Evolutionary conservation across 2,329 filamentous ascomycete genomes (phyloP).

Genomic region (Arthroderma sp.): DNA sequence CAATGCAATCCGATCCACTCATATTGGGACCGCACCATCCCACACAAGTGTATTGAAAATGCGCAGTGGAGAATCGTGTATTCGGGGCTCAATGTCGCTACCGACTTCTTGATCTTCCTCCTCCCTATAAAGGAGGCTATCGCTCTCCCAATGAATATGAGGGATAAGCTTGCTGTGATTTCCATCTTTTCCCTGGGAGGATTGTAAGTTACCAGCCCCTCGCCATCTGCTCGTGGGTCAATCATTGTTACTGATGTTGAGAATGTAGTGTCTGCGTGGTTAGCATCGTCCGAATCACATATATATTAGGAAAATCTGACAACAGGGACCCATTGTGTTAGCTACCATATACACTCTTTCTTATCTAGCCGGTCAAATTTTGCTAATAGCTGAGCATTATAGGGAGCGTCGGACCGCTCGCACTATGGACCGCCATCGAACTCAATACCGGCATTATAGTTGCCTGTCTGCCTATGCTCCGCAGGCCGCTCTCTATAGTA

Average conservation of each 20-base stretch:
- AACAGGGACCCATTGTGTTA: not conserved
- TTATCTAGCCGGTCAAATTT: not conserved
- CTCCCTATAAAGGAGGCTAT: slow-evolving; percentile 11
- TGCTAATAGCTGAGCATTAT: not conserved
- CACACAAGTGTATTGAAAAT: slow-evolving; percentile 10
- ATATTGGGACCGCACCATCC: slow-evolving; percentile 9
- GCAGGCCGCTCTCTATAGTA: slow-evolving; percentile 8
- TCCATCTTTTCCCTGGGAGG: slow-evolving; percentile 11
- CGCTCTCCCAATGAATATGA: slow-evolving; percentile 7
- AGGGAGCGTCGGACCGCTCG: slow-evolving; percentile 5
- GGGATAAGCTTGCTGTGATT: slow-evolving; percentile 11
- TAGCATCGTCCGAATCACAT: slow-evolving; percentile 32
- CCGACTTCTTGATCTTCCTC: slow-evolving; percentile 12
- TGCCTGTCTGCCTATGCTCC: slow-evolving; percentile 24
- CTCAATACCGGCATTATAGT: slow-evolving; percentile 27
- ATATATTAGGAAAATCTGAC: not conserved
- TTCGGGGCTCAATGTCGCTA: slow-evolving; percentile 12
- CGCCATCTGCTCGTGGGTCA: not conserved
- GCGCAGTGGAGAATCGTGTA: slow-evolving; percentile 6
- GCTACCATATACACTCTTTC: not conserved
- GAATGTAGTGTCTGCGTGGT: slow-evolving; percentile 27
- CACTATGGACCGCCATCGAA: slow-evolving; percentile 26
- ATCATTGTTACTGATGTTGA: not conserved
- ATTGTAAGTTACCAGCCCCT: slow-evolving; percentile 6
- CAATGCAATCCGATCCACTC: slow-evolving; percentile 11